Conservation (phyloP, 768 basidiomycete genomes). For the Hypholoma fasciculare region DNA sequence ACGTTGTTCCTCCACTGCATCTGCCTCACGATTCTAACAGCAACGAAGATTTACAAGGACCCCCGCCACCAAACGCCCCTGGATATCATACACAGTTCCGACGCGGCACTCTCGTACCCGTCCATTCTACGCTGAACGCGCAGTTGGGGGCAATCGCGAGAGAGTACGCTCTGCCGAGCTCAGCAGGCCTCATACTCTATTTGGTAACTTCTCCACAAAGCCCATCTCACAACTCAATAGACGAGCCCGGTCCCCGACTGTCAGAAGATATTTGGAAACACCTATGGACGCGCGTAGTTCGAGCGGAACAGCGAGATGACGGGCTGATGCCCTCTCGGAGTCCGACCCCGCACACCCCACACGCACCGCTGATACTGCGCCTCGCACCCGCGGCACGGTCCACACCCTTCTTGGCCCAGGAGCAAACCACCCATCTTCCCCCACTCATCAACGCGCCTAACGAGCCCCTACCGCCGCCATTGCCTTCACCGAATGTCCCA, state of each 20-base stretch:
- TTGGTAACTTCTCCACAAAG: slow-evolving; percentile 46
- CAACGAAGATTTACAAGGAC: slow-evolving; percentile 46
- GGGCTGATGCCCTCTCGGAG: slow-evolving; percentile 32
- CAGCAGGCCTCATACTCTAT: slow-evolving; percentile 80
- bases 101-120: slow-evolving; percentile 83
- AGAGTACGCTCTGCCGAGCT: slow-evolving; percentile 91
- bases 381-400: slow-evolving; percentile 42
- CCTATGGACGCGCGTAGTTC: slow-evolving; percentile 76
- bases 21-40: slow-evolving; percentile 64
- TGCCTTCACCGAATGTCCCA: slow-evolving; percentile 17
- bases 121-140: slow-evolving; percentile 79
- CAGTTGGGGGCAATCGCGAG: slow-evolving; percentile 88
- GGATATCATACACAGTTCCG: slow-evolving; percentile 81
- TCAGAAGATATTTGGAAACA: slow-evolving; percentile 88
- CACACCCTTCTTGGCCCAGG: slow-evolving; percentile 39
- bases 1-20: slow-evolving; percentile 77
- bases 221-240: slow-evolving; percentile 17
- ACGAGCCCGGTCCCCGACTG: slow-evolving; percentile 75
- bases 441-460: slow-evolving; percentile 46
- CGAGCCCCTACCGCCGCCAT: slow-evolving; percentile 15
- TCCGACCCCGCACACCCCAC: slow-evolving; percentile 39
- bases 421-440: slow-evolving; percentile 34
- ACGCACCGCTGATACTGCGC: slow-evolving; percentile 33
- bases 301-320: slow-evolving; percentile 54
- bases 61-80: slow-evolving; percentile 57